phyloP scores from a whole-genome alignment of 2,329 filamentous ascomycete genomes.

The Neonectria faginata region DNA sequence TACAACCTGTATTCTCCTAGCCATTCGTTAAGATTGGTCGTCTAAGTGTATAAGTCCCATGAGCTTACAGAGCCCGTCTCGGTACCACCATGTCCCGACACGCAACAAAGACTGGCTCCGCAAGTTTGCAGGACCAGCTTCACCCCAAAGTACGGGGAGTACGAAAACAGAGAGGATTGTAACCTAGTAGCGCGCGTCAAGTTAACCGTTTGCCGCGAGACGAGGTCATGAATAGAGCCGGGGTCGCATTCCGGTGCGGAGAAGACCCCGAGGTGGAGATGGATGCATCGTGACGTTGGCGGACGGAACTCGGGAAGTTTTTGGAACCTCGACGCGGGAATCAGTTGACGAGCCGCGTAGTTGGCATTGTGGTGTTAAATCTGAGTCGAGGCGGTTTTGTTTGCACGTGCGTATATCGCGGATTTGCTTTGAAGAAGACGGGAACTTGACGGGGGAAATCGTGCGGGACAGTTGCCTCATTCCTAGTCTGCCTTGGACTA shows the following conservation, averaged over 20 bases:
- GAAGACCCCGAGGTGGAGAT: neutral
- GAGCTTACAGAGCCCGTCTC: conserved; percentile 3
- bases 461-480: neutral
- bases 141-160: neutral
- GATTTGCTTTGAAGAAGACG: neutral
- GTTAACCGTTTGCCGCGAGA: conserved; percentile 9
- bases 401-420: conserved; percentile 18
- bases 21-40: neutral
- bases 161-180: too few species aligned
- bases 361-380: neutral
- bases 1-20: conserved; percentile 4
- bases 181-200: neutral
- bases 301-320: conserved; percentile 4
- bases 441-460: neutral
- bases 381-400: neutral
- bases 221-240: neutral
- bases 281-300: conserved; percentile 15
- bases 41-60: conserved; percentile 3
- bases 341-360: conserved; percentile 4
- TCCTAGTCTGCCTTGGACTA: neutral
- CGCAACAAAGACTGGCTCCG: conserved; percentile 1
- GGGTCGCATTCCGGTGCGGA: neutral
- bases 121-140: neutral
- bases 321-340: conserved; percentile 15
- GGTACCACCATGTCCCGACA: neutral